Conservation (phyloP, 805 yeast genomes). For the Candida maesae region DNA sequence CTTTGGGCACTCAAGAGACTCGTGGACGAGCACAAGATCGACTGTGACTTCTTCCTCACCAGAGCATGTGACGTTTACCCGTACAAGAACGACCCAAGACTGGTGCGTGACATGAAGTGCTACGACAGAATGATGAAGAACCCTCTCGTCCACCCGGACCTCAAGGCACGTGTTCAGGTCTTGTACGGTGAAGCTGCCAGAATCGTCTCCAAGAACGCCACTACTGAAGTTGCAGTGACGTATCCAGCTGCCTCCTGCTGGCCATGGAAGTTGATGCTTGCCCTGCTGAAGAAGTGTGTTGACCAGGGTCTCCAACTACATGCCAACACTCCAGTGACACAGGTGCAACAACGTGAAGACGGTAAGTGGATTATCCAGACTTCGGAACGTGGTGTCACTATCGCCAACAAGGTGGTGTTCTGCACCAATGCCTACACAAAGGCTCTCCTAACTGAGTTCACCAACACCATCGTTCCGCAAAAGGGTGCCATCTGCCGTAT, state of each 20-base stretch:
- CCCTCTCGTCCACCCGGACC: slow-evolving; percentile 27
- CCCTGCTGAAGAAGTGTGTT: slow-evolving; percentile 31
- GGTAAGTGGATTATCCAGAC: slow-evolving; percentile 34
- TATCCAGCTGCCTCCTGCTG: slow-evolving; percentile 42
- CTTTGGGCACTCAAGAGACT: slow-evolving; percentile 31
- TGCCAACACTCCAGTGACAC: slow-evolving; percentile 37
- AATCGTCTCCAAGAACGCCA: slow-evolving; percentile 61
- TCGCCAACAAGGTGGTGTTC: slow-evolving; percentile 33
- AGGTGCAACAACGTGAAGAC: slow-evolving; percentile 24
- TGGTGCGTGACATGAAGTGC: slow-evolving; percentile 12
- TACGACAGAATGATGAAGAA: slow-evolving; percentile 25
- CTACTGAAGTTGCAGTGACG: slow-evolving; percentile 74
- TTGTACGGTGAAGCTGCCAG: slow-evolving; percentile 38
- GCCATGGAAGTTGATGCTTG: slow-evolving; percentile 39
- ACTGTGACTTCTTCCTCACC: slow-evolving; percentile 35
- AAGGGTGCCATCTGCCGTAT: slow-evolving; percentile 33
- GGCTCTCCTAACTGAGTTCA: slow-evolving; percentile 31
- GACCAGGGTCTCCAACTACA: slow-evolving; percentile 37
- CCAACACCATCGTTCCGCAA: slow-evolving; percentile 32
- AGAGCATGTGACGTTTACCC: slow-evolving; percentile 34
- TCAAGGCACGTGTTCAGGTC: slow-evolving; percentile 31
- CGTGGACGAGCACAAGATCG: slow-evolving; percentile 32
- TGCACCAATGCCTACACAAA: slow-evolving; percentile 33
- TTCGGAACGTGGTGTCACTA: slow-evolving; percentile 25
- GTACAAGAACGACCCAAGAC: slow-evolving; percentile 22